phyloP scores from a whole-genome alignment of 73 alveolate species.

The Paramecium bursaria region DNA sequence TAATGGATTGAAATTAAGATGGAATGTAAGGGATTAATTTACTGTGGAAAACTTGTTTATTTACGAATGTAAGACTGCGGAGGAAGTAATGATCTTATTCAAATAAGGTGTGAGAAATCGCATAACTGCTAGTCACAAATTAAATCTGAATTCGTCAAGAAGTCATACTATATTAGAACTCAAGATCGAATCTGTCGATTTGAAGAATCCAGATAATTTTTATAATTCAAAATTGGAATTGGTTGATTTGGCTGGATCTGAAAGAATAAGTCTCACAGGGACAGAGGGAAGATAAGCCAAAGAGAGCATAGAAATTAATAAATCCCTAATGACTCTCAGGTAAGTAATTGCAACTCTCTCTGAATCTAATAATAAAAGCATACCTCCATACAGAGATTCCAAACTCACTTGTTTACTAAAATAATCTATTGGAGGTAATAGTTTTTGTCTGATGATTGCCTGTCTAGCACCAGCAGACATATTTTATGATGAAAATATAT shows the following conservation, averaged over 20 bases:
- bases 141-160: slow-evolving; percentile 90
- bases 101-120: slow-evolving; percentile 89
- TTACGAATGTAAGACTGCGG: slow-evolving; percentile 77
- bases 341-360: slow-evolving; percentile 94
- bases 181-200: slow-evolving; percentile 83
- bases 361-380: slow-evolving; percentile 80
- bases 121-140: slow-evolving; percentile 93
- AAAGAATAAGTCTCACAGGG: slow-evolving; percentile 88
- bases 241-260: slow-evolving; percentile 99
- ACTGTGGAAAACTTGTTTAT: slow-evolving; percentile 84
- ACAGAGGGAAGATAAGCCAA: slow-evolving; percentile 89
- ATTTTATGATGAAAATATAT: slow-evolving; percentile 91
- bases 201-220: slow-evolving; percentile 79
- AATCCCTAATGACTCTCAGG: slow-evolving; percentile 92
- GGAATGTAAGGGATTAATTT: slow-evolving; percentile 84
- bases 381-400: slow-evolving; percentile 96
- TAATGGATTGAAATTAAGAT: slow-evolving; percentile 78
- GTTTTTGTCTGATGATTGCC: slow-evolving; percentile 95
- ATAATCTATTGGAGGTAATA: slow-evolving; percentile 96
- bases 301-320: slow-evolving; percentile 96
- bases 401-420: slow-evolving; percentile 94
- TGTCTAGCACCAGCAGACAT: slow-evolving; percentile 92
- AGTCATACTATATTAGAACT: slow-evolving; percentile 95
- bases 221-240: slow-evolving; percentile 87
- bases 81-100: slow-evolving; percentile 80